Evolutionary conservation across 148 eudicot genomes (phyloP), one percentile per base, ranked within the genome.

Genomic region (Polygonum aviculare): DNA sequence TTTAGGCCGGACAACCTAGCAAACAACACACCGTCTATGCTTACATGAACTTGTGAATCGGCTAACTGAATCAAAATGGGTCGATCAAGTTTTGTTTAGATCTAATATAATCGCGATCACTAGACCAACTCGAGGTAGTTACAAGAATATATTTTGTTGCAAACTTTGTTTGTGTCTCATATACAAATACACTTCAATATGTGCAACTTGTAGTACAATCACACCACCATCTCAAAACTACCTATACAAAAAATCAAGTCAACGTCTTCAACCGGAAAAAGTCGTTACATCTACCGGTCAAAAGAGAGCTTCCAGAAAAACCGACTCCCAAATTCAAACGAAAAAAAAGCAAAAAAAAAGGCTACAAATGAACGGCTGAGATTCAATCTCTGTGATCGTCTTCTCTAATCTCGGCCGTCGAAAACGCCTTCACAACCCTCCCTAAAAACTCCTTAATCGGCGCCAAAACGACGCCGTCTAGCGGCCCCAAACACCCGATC

Each of bases 241-340:
- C 1, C 69, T 31, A 21, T 26, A 26, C 31, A 26, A 26, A 26
- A 62, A 31, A 63, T 11, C 12, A 15, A 33, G 40, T 33, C 18
- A 31, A 31, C 15, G 26, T 5, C 40, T 63, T 33, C 69, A 31
- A 63, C n/a, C 31, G 69, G 31, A 26, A 26, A 67, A 35, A 14
- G 19, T 67, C 21, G 72, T 67, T 36, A 15, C 77, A 57, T 36
- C 77, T 75, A 75, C 69, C 67, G 7, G 77, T 75, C 77, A 54
- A 74, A 39, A 33, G 7, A 54, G 77, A 52, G 21, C 11, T 14
- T 74, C 21, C 62, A 7, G 14, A 31, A 52, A 74, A 57, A 19
- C 3, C 2, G n/a, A 51, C 31, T 21, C 12, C 63, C 40, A 31
- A 74, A 33, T 15, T 35, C 11, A 55, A 74, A n/a, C 15, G 39